Evolutionary conservation across 768 basidiomycete genomes (phyloP).

Genomic region (Pholiota microspora): DNA sequence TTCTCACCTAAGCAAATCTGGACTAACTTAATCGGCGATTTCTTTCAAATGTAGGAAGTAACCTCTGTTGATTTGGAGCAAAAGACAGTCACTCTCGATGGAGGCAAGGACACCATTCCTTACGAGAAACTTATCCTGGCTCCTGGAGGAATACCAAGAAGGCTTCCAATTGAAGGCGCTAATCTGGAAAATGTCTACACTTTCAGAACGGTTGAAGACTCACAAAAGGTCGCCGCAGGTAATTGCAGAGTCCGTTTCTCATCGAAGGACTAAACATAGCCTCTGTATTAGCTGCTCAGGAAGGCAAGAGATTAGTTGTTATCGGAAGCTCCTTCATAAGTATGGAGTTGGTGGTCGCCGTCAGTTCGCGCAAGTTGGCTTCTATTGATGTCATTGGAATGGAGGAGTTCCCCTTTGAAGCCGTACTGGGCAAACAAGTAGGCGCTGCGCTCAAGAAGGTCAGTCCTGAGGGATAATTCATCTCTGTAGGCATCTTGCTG

Average conservation of each 20-base stretch:
- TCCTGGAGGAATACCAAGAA: constrained; percentile 69
- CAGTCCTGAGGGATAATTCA: background rate
- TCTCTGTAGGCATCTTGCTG: background rate
- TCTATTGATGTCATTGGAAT: constrained; percentile 84
- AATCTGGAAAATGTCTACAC: constrained; percentile 77
- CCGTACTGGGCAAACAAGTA: constrained; percentile 77
- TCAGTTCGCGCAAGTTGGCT: constrained; percentile 70
- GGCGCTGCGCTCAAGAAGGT: constrained; percentile 80
- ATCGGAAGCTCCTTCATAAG: constrained; percentile 91
- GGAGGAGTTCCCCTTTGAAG: constrained; percentile 78
- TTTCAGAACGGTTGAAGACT: constrained; percentile 66
- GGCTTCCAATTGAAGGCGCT: constrained; percentile 74
- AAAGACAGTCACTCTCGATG: constrained; percentile 62
- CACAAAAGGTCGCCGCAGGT: constrained; percentile 73
- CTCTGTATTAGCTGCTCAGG: constrained; percentile 55
- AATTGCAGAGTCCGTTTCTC: no score
- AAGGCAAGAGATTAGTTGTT: constrained; percentile 75
- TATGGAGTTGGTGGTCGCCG: constrained; percentile 86
- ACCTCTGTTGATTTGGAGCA: constrained; percentile 62
- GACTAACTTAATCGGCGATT: background rate
- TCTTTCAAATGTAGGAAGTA: constrained; percentile 48
- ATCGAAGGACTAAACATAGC: no score
- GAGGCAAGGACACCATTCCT: constrained; percentile 52
- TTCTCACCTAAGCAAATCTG: background rate
- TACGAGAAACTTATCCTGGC: constrained; percentile 84